A percentile compares a stretch with the other conserved stretches of the same genome.
Evolutionary conservation across 2,329 filamentous ascomycete genomes (phyloP).

Genomic region (Neonectria ditissima): DNA sequence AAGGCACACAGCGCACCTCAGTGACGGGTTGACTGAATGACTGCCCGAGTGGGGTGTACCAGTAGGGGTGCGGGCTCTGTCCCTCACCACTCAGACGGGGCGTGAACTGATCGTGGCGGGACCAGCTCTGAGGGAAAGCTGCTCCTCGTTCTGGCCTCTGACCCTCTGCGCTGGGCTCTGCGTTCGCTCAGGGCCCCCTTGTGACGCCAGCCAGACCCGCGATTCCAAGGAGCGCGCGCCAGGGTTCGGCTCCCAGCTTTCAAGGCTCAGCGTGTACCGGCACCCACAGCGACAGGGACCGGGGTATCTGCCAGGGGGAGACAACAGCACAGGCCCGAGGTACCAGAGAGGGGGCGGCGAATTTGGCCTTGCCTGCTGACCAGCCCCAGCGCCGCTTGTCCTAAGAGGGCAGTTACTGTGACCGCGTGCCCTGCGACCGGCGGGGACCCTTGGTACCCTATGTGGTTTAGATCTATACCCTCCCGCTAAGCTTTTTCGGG

Average conservation of each 20-base stretch:
- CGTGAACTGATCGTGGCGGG: neutral
- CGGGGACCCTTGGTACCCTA: slow-evolving; percentile 25
- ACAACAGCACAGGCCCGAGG: slow-evolving; percentile 40
- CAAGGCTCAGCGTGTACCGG: slow-evolving; percentile 36
- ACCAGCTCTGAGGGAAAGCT: neutral
- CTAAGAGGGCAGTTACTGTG: slow-evolving; percentile 41
- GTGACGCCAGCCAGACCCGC: slow-evolving; percentile 31
- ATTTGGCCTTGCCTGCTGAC: slow-evolving; percentile 44
- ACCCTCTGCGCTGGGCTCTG: slow-evolving; percentile 4
- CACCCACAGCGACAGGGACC: slow-evolving; percentile 36
- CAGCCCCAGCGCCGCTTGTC: slow-evolving; percentile 39
- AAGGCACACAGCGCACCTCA: too few relatives aligned
- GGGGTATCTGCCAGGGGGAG: slow-evolving; percentile 41
- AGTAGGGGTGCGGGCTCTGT: neutral
- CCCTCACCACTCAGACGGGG: neutral
- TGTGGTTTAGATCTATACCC: slow-evolving; percentile 13
- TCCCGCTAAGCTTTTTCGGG: slow-evolving; percentile 22
- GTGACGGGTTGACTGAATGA: neutral
- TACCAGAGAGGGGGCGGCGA: slow-evolving; percentile 46
- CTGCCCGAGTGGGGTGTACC: neutral
- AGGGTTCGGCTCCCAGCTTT: slow-evolving; percentile 33
- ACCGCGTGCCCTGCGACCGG: slow-evolving; percentile 35
- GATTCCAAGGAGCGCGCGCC: slow-evolving; percentile 27
- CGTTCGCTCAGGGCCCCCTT: slow-evolving; percentile 22
- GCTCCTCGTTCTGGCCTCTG: slow-evolving; percentile 7